A percentile compares a stretch with the other conserved stretches of the same genome.
These are phyloP conservation scores for Penicillium sp. DNA, from an alignment of 2,329 filamentous ascomycete species.

Conservation along the genomic window DNA sequence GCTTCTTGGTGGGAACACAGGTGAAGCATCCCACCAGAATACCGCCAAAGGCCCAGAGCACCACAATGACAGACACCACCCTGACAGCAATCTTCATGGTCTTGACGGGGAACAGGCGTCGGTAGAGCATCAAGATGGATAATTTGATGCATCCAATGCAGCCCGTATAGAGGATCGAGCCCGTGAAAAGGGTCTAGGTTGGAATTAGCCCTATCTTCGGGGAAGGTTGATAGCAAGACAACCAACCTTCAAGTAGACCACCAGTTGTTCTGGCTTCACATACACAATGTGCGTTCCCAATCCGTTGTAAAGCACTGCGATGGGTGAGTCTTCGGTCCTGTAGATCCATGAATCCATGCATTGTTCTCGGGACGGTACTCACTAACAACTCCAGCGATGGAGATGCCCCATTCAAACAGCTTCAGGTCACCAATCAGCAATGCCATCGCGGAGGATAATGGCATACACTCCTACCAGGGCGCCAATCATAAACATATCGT, in stretches of 20 bases:
- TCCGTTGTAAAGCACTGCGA: conserved; percentile 24
- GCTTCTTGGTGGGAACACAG: conserved; percentile 27
- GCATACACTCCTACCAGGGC: conserved; percentile 11
- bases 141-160: conserved; percentile 29
- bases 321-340: not conserved
- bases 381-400: conserved; percentile 25
- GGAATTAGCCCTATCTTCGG: too few relatives aligned
- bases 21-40: conserved; percentile 25
- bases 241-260: conserved; percentile 24
- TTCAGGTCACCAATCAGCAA: too few relatives aligned
- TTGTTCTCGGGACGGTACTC: too few relatives aligned
- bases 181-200: conserved; percentile 22
- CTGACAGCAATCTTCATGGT: conserved; percentile 23
- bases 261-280: conserved; percentile 16
- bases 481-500: conserved; percentile 15
- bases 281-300: conserved; percentile 23
- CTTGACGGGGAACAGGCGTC: conserved; percentile 24
- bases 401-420: conserved; percentile 25
- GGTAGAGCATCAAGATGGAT: conserved; percentile 30
- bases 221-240: too few relatives aligned
- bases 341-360: not conserved
- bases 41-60: conserved; percentile 26
- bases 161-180: conserved; percentile 25
- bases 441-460: too few relatives aligned
- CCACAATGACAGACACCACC: conserved; percentile 20